Evolutionary conservation across 805 yeast species (phyloP).

Genomic region (Wickerhamiella kazuoi): DNA sequence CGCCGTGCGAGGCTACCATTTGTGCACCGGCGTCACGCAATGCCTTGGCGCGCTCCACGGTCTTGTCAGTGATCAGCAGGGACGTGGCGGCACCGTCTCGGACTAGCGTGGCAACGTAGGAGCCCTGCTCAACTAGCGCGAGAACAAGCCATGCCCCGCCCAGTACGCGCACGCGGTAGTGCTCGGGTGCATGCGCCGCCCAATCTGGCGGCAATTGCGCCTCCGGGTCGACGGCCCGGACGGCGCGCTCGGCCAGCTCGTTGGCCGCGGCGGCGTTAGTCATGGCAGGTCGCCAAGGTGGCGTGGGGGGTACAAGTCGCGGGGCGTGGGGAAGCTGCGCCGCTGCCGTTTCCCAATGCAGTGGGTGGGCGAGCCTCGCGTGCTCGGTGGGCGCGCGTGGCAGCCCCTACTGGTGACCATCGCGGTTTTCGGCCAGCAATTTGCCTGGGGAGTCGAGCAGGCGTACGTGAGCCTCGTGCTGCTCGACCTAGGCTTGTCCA

Average conservation of each 20-base stretch:
- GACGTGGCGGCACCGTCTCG: background rate
- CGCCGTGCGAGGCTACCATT: background rate
- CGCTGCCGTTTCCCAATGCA: too few species aligned
- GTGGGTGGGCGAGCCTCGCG: constrained; percentile 14
- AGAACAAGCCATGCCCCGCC: constrained; percentile 2
- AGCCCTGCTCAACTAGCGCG: constrained; percentile 1
- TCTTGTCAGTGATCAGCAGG: constrained; percentile 1
- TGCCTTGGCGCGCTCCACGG: constrained; percentile 2
- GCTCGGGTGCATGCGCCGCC: constrained; percentile 1
- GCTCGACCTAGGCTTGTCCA: constrained; percentile 44
- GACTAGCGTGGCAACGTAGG: constrained; percentile 2
- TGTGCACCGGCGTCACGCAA: background rate
- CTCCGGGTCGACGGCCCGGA: background rate
- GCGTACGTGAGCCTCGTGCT: constrained; percentile 46
- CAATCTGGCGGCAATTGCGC: background rate
- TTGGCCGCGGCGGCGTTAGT: background rate
- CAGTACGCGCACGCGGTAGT: constrained; percentile 1
- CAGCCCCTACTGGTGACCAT: constrained; percentile 15
- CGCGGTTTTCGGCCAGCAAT: constrained; percentile 39
- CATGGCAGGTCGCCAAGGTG: too few species aligned
- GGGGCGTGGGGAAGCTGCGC: background rate
- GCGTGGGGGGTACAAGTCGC: background rate
- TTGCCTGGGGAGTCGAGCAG: constrained; percentile 51
- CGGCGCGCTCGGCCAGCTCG: background rate
- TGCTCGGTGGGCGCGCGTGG: constrained; percentile 7